phyloP scores from a whole-genome alignment of 2,329 filamentous ascomycete species.

The Hymenoscyphus albidus region DNA sequence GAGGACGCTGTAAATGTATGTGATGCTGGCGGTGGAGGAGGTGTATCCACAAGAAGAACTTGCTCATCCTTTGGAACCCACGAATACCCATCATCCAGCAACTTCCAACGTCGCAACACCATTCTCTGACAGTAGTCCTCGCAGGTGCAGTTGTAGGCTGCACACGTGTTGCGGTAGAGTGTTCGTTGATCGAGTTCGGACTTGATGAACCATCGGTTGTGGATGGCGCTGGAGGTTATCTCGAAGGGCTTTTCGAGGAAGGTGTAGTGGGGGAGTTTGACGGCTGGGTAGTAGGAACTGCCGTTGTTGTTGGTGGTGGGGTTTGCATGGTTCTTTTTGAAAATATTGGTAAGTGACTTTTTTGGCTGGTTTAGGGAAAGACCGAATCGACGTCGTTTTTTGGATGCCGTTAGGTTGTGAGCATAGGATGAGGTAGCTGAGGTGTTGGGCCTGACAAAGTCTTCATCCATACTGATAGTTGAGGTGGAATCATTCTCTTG shows the following conservation, averaged over 20 bases:
- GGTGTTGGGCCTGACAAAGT: neutral
- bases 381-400: neutral
- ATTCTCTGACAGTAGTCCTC: slow-evolving; percentile 12
- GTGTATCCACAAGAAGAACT: neutral
- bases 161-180: slow-evolving; percentile 8
- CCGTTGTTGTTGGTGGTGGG: neutral
- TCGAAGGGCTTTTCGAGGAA: slow-evolving; percentile 14
- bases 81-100: slow-evolving; percentile 18
- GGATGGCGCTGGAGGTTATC: slow-evolving; percentile 17
- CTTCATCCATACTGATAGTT: neutral
- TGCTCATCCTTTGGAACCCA: slow-evolving; percentile 10
- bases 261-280: slow-evolving; percentile 18
- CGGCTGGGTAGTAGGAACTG: neutral
- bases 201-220: slow-evolving; percentile 19
- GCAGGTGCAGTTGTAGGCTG: neutral
- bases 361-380: neutral
- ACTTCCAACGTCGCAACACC: slow-evolving; percentile 10
- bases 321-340: neutral
- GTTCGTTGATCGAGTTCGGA: slow-evolving; percentile 16
- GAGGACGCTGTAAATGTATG: neutral
- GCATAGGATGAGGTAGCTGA: neutral
- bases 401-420: neutral
- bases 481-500: neutral
- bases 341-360: neutral
- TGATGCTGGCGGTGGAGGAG: neutral